Evolutionary conservation across 306 rosid genomes (phyloP), one percentile per base, ranked within the genome.

Genomic region (Quercus agrifolia): DNA sequence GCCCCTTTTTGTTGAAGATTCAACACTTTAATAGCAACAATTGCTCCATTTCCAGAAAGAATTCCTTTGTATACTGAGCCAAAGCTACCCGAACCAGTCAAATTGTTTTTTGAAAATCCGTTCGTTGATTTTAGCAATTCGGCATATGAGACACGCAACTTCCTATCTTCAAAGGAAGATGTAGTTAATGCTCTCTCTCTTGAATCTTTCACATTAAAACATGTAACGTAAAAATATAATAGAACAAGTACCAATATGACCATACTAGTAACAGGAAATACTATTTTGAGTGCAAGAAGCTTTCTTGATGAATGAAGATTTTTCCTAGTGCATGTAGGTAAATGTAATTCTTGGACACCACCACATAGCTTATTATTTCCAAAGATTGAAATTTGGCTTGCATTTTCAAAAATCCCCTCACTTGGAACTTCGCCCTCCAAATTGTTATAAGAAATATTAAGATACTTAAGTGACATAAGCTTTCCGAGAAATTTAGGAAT

Each of bases 1-100:
- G 79, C 72, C 0, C 73, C 79, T 46, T 23, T 5, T 4, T 12
- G 44, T 76, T 76, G 59, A 46, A 76, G 79, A 12, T 63, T 62
- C 20, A 86, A 44, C 0, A 86, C 89, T 75, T 86, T 86, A 6
- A 86, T 6, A 10, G 87, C 89, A 23, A 86, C 73, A 49, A 1
- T 44, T 56, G 80, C 58, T 66, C 49, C 81, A 57, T 77, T 77
- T 0, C n/a, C 2, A n/a, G 80, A 15, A 51, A 86, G 81, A 5
- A 35, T 78, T 70, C 87, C 89, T 78, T 80, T 86, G 59, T 86
- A 86, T 3, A 80, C 85, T 21, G 77, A 83, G 68, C 88, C 84
- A 76, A 85, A 87, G 57, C 84, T 79, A 79, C 88, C 85, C 0
- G 27, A 71, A 12, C 85, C 87, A 33, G 80, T 78, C 58, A 88